Percentiles rank a stretch among this genome's conserved stretches.
Evolutionary conservation across 495 filamentous ascomycete genomes (phyloP).

Genomic region (Hypoxylon fragiforme): DNA sequence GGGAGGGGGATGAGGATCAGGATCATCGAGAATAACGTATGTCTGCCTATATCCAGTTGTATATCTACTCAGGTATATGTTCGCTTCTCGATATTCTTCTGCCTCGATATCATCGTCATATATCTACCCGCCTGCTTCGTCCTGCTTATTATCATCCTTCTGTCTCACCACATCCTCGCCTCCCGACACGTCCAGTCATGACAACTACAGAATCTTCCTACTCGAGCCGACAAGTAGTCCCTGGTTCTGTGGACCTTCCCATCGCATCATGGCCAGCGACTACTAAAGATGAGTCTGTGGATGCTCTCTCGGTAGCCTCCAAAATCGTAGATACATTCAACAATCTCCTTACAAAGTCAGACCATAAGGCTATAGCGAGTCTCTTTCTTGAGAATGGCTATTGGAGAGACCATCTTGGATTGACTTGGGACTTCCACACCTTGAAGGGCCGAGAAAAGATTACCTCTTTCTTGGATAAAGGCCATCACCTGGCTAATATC

Average conservation of each 20-base stretch:
- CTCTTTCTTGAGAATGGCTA: slow-evolving; percentile 62
- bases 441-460: slow-evolving; percentile 59
- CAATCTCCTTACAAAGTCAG: slow-evolving; percentile 40
- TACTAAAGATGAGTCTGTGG: slow-evolving; percentile 35
- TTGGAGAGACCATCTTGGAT: slow-evolving; percentile 65
- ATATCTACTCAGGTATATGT: not conserved
- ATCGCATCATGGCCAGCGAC: slow-evolving; percentile 47
- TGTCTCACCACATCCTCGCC: too few relatives aligned
- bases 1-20: too few relatives aligned
- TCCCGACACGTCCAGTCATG: too few relatives aligned
- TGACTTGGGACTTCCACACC: slow-evolving; percentile 65
- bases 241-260: slow-evolving; percentile 61
- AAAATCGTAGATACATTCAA: slow-evolving; percentile 55
- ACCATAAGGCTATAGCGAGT: slow-evolving; percentile 39
- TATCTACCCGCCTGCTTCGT: too few relatives aligned
- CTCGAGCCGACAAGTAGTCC: slow-evolving; percentile 61
- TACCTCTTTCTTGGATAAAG: slow-evolving; percentile 48
- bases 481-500: slow-evolving; percentile 47
- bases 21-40: too few relatives aligned
- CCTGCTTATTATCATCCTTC: too few relatives aligned
- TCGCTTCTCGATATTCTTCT: too few relatives aligned
- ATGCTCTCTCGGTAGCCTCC: slow-evolving; percentile 52
- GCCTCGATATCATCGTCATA: too few relatives aligned
- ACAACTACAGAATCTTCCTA: slow-evolving; percentile 21
- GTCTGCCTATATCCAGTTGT: not conserved